Base-by-base conservation (phyloP, 1,284 basidiomycete species). In the Leccinum insolens region DNA sequence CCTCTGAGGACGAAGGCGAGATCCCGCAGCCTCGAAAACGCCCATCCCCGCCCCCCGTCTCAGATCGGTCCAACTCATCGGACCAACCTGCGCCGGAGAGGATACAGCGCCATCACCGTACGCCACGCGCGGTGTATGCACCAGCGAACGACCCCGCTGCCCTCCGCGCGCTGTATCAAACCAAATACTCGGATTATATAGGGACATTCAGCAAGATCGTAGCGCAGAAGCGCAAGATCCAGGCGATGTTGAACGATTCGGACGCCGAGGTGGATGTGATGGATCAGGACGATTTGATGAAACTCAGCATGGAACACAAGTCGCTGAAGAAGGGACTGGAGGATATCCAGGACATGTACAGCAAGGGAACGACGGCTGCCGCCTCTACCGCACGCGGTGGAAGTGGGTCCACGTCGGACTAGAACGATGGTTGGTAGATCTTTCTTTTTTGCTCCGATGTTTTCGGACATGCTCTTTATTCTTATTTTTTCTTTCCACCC, bases 1-100 rank as follows among this genome's bases (percentile, higher is more conserved):
- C 88, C 3, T 89, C 88, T 2, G 86, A 88, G 63, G 88, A 89
- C 62, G 88, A 90, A 69, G 78, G 80, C 55, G 80, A 80, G 70
- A 74, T 74, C 28, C 76, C 72, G 15, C 74, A 72, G 62, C 67
- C 75, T 61, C 75, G 72, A 44, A 69, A 75, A 63, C 70, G 72
- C 64, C 74, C 68, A 60, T 76, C 74, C 28, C 75, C 76, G 60
- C 71, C 74, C 22, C 67, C 74, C 15, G 44, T 69, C 9, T 76
- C 75, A 12, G 78, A 79, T 9, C 77, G 77, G 2, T 77, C 76
- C 25, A 68, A 69, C 46, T 77, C 74, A 28, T 73, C 77, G 3
- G 78, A 80, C 22, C 77, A 68, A 8, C 69, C 73, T 2, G 28
- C 61, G 15, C 52, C 71, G 4, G 73, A 73, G 28, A 59, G 63